A percentile compares a stretch with the other conserved stretches of the same genome.
Evolutionary conservation across 202 grass and related monocot species (phyloP).

Genomic region (Setaria viridis): DNA sequence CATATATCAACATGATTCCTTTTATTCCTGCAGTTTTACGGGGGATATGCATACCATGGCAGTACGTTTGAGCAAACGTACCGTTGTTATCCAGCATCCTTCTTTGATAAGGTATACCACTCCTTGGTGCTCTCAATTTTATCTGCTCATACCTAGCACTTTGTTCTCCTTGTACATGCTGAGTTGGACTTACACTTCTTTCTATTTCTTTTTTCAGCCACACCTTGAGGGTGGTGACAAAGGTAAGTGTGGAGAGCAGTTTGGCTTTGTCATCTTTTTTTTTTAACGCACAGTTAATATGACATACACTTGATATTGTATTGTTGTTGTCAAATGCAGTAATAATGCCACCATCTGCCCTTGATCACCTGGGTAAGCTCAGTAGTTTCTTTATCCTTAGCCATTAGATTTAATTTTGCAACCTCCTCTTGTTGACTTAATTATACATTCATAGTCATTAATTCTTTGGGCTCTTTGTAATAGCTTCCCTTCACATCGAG

Average conservation of each 20-base stretch:
- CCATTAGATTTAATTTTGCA: not conserved
- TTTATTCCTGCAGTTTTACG: slow-evolving; percentile 58
- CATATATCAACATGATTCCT: not conserved
- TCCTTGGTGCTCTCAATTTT: slow-evolving; percentile 27
- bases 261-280: slow-evolving; percentile 5
- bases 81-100: slow-evolving; percentile 75
- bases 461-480: slow-evolving; percentile 42
- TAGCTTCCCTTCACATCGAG: slow-evolving; percentile 83
- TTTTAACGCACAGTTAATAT: not conserved
- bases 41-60: slow-evolving; percentile 56
- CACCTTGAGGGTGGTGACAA: slow-evolving; percentile 87
- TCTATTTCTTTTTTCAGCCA: slow-evolving; percentile 65
- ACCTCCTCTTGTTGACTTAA: slow-evolving; percentile 35
- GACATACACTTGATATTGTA: slow-evolving; percentile 26
- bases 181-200: slow-evolving; percentile 36
- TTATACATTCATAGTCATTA: slow-evolving; percentile 16
- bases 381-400: not conserved
- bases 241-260: slow-evolving; percentile 43
- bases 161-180: slow-evolving; percentile 17
- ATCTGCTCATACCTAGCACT: slow-evolving; percentile 20
- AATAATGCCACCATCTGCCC: slow-evolving; percentile 88
- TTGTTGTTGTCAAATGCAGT: slow-evolving; percentile 58
- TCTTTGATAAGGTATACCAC: slow-evolving; percentile 82
- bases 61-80: slow-evolving; percentile 81
- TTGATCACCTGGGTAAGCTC: slow-evolving; percentile 77